Base-by-base conservation (phyloP, 768 basidiomycete species). In the Chiua virens region DNA sequence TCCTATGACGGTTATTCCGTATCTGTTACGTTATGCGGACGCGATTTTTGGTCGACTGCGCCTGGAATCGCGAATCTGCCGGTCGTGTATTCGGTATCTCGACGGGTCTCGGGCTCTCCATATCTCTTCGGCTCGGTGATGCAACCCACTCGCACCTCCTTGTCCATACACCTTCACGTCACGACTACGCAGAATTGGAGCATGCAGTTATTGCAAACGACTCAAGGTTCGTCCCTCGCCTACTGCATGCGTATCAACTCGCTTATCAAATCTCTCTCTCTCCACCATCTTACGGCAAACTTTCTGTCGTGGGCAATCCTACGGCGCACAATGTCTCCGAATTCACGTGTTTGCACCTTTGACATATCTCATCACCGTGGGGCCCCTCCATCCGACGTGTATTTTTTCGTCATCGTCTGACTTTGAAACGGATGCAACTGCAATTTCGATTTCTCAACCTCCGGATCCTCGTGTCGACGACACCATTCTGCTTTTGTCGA, bases 171-270 rank as follows among this genome's bases (percentile, higher is more conserved):
- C 25, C 58, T 39, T 38, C 17, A 47, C 36, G 48, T 45, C 28
- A 51, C 40, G 42, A 38, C 23, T 34, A 22, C 57, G 38, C 66
- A 92, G 89, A 38, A 83, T 85, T 55, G 88, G 90, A 50, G 90
- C 90, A 38, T 92, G 90, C 69, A 86, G 80, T 4, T 83, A 91
- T 62, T 92, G 90, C 79, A 92, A 90, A 69, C 87, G 84, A 63
- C 82, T 92, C 61, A 92, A 92, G 85, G 88, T 86, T 70, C 51
- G 82, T 72, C 32, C 50, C 42, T 47, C 46, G 23, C 45, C 43
- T 59, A 18, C 18, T 45, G 7, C 5, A 17, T 55, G 20, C 14
- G 23, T 36, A 21, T 40, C 41, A 11, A 46, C 22, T 60, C 45
- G 53, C 63, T 71, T 52, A 70, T 47, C 53, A 46, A 52, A 4